Evolutionary conservation across 1,284 basidiomycete genomes (phyloP), one percentile per base, ranked within the genome.

Genomic region (Rhodotorula sp.): DNA sequence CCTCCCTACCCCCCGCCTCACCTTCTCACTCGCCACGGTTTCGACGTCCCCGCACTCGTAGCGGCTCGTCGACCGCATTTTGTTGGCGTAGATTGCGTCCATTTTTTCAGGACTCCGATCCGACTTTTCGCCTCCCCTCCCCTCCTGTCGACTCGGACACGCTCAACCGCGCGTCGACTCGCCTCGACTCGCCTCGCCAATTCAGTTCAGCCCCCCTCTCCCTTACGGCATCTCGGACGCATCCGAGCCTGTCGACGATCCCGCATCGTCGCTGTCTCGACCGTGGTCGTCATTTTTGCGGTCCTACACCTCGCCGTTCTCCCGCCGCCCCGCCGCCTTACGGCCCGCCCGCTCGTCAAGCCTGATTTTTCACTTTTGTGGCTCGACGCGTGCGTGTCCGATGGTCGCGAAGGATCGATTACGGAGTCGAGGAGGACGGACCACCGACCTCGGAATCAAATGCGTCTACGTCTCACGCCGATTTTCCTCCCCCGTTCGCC

Each of bases 31-130:
- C 64, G 64, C 64, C 47, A n/a, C 56, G 47, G 31, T 31, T 21
- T 31, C 56, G 49, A 14, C 18, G 18, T 14, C 31, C 8, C 54
- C 51, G 51, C 51, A 52, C 51, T n/a, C n/a, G 51, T 52, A 52
- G 51, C 51, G 51, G 12, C 51, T 29, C 54, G 54, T 16, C 14
- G 12, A 14, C 26, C 52, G 47, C 64, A 39, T 67, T 61, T 62
- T 54, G 43, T 34, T 52, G 58, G 64, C 70, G 70, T 72, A 66
- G 67, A 68, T 31, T 72, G 70, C 70, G 70, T 72, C 70, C 67
- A 67, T 29, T 20, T 23, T 23, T 31, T 57, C 57, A 68, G 67
- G 70, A 72, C 70, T 66, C 64, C 70, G 70, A 68, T 59, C 49
- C 39, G 39, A 51, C 23, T 51, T 51, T 54, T 60, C 34, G 34